Conservation (phyloP, 805 yeast species). For the Yamadazyma akitaensis region DNA sequence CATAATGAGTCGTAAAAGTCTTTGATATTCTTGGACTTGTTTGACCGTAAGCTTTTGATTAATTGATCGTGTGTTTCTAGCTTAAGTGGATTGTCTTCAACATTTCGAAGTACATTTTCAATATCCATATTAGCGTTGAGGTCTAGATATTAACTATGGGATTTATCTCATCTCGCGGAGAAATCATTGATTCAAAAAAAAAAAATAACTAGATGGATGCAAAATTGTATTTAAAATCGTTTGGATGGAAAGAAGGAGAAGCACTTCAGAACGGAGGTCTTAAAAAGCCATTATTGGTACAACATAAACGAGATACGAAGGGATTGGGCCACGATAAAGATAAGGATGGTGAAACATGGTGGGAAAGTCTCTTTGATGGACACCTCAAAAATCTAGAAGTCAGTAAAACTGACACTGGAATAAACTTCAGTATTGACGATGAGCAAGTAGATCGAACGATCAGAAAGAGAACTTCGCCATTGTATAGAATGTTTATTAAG, state of each 20-base stretch:
- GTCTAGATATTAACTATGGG: not conserved
- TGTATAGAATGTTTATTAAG: constrained; percentile 80
- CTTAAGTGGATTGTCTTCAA: constrained; percentile 12
- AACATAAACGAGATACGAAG: constrained; percentile 84
- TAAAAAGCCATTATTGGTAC: constrained; percentile 80
- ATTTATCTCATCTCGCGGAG: constrained; percentile 7
- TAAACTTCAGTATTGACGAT: constrained; percentile 52
- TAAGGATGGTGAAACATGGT: constrained; percentile 82
- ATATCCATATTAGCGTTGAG: constrained; percentile 3
- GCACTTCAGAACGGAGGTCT: constrained; percentile 78
- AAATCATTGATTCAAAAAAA: not conserved
- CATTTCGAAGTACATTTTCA: constrained; percentile 10
- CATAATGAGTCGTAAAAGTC: constrained; percentile 1
- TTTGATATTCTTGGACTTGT: not conserved
- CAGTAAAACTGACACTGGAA: constrained; percentile 25
- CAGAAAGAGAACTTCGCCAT: constrained; percentile 58
- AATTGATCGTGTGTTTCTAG: constrained; percentile 16
- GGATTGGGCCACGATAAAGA: constrained; percentile 82
- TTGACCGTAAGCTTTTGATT: constrained; percentile 12
- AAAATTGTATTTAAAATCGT: constrained; percentile 63
- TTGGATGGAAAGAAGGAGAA: constrained; percentile 93
- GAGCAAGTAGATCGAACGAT: constrained; percentile 46
- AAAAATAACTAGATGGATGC: constrained; percentile 57
- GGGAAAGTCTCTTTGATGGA: constrained; percentile 95
- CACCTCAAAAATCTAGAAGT: constrained; percentile 79